Base-by-base conservation (phyloP, 768 basidiomycete species). In the Inosperma sp. region DNA sequence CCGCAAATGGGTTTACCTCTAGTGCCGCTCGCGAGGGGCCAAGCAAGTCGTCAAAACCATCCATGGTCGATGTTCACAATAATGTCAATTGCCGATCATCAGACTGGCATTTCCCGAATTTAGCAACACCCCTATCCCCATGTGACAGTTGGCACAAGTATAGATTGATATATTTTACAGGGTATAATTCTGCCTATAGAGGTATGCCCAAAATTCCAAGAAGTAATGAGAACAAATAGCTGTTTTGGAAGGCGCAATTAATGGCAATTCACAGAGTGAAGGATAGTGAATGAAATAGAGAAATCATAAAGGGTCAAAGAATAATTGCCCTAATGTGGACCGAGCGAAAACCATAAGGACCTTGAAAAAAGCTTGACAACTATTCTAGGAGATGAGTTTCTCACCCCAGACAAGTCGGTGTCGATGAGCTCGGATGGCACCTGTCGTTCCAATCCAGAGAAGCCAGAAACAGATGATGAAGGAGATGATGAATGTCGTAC, bases 351-450 rank as follows among this genome's bases (percentile, higher is more conserved):
- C n/a, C 30, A 54, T 31, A 33, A 25, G 27, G 44, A 9, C 25
- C 7, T 12, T 36, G 16, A 29, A 35, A 45, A 26, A 22, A 26
- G 22, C 22, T 22, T 16, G 7, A 9, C n/a, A 26, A 12, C 4
- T 26, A 36, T 4, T 51, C 74, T 65, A 89, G 37, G 82, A 85
- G 77, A 88, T 84, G 50, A 90, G 71, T 45, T 81, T 78, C 59
- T 86, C 86, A 44, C 88, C 88, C 86, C 86, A 90, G 12, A 90
- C 79, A 17, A 88, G 77, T 34, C 85, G 72, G 59, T 87, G 81
- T 57, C 83, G 74, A 63, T 90, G 84, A 17, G 87, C 88, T 30
- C 82, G 74, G 53, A 86, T 84, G 21, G 80, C 86, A 25, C 86
- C 88, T 19, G 73, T 71, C 16, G 86, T 61, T 0, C 81, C 78